Conservation (phyloP, 345 rosid species). For the Salix exigua region DNA sequence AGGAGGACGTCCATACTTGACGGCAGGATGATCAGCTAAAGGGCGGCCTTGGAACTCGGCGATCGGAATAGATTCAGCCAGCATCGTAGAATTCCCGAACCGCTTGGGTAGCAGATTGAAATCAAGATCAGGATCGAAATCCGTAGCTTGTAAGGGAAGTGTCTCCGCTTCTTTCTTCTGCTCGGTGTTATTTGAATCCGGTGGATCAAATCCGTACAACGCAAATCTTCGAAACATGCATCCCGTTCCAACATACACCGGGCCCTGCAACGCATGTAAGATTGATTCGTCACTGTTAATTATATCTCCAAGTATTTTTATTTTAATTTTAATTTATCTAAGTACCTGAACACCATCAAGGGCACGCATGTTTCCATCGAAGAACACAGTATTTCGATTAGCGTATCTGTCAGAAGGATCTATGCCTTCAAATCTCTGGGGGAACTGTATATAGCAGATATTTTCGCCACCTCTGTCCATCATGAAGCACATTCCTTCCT, state of each 20-base stretch:
- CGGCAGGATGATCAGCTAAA: conserved; percentile 83
- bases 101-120: conserved; percentile 76
- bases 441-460: conserved; percentile 91
- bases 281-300: neutral
- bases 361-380: conserved; percentile 97
- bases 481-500: conserved; percentile 99
- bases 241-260: conserved; percentile 93
- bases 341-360: conserved; percentile 88
- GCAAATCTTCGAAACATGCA: conserved; percentile 91
- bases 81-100: conserved; percentile 86
- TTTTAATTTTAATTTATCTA: neutral
- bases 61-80: conserved; percentile 76
- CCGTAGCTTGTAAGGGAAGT: conserved; percentile 61
- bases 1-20: conserved; percentile 79
- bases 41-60: conserved; percentile 90
- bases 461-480: conserved; percentile 91
- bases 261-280: conserved; percentile 44
- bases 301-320: neutral
- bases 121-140: conserved; percentile 79
- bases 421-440: conserved; percentile 94
- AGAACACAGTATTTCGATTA: conserved; percentile 86
- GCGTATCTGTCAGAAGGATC: conserved; percentile 97
- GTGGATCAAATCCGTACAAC: conserved; percentile 87
- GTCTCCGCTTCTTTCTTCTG: conserved; percentile 39
- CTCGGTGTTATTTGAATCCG: conserved; percentile 37